Evolutionary conservation across 2,329 filamentous ascomycete species (phyloP), one percentile per base, ranked within the genome.

Genomic region (Pyrenochaeta sp.): DNA sequence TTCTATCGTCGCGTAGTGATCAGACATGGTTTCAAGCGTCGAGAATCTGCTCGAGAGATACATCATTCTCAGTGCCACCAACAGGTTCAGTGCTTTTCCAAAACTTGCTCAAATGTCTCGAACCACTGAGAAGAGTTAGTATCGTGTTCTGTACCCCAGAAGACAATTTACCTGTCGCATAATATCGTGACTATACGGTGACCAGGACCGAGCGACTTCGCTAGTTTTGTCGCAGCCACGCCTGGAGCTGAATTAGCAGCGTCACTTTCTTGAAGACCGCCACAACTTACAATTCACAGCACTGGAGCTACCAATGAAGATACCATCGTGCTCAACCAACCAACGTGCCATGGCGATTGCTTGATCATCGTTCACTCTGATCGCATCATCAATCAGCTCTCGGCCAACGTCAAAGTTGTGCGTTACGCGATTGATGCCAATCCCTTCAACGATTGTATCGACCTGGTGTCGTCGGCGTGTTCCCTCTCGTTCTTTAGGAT

Each of bases 361-460:
- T 79, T 99, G 93, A 44, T 87, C 85, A 75, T 99, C 96, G 2
- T 87, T 91, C 12, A 99, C 92, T 54, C 88, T 86, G 32, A 98
- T 87, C 2, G 95, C 94, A 77, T 97, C 92, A 73, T 97, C 92
- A 47, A 99, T 86, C 49, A 97, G 77, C 68, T 94, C 88, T 61
- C 91, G 83, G 0, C 94, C 95, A 23, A 88, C 89, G 72, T 97
- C 91, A 61, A 99, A 95, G 75, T 98, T 99, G 47, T 87, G 85
- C 1, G 95, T 99, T n/a, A 97, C 83, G 2, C 95, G 88, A 73
- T 97, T 99, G 75, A 98, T 90, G 1, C 95, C 95, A 60, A 99
- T 91, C 1, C 95, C 95, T 77, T 99, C 96, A 23, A 99, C 92
- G 60, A 99, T 91, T 4, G 90, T 93, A 79, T 99, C 96, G 46